Conservation (phyloP, 2,329 filamentous ascomycete species). For the Monilinia vaccinii-corymbosi region DNA sequence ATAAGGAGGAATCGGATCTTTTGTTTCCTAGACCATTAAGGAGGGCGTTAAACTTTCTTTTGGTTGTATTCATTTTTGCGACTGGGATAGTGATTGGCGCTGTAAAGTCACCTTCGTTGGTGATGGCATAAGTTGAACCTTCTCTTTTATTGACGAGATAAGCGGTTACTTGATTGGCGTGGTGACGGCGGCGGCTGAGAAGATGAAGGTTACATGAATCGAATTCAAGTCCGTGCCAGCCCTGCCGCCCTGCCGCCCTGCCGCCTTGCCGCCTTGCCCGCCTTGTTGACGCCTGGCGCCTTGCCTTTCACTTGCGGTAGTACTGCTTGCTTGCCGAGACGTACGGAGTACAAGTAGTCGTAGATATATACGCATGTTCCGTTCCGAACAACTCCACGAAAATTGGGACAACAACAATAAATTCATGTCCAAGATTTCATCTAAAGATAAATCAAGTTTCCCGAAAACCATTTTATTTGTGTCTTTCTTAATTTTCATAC, state of each 20-base stretch:
- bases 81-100: not conserved
- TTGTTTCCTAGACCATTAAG: conserved; percentile 54
- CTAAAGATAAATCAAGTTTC: not conserved
- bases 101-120: not conserved
- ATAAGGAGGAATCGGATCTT: conserved; percentile 35
- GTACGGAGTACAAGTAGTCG: too few relatives aligned
- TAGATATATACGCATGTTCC: too few relatives aligned
- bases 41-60: conserved; percentile 72
- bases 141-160: not conserved
- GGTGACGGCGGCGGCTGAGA: not conserved
- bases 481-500: conserved; percentile 22
- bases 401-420: not conserved
- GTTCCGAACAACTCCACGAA: not conserved
- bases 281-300: not conserved
- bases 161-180: not conserved
- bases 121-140: not conserved
- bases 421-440: not conserved
- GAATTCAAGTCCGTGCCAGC: not conserved
- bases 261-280: not conserved
- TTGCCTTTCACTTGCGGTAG: not conserved
- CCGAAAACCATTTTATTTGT: conserved; percentile 18
- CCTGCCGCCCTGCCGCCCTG: not conserved
- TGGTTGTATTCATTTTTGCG: conserved; percentile 59
- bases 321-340: not conserved
- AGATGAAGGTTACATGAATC: not conserved